Evolutionary conservation across 169 alveolate species (phyloP), one percentile per base, ranked within the genome.

Genomic region (Plasmodium cynomolgi): DNA sequence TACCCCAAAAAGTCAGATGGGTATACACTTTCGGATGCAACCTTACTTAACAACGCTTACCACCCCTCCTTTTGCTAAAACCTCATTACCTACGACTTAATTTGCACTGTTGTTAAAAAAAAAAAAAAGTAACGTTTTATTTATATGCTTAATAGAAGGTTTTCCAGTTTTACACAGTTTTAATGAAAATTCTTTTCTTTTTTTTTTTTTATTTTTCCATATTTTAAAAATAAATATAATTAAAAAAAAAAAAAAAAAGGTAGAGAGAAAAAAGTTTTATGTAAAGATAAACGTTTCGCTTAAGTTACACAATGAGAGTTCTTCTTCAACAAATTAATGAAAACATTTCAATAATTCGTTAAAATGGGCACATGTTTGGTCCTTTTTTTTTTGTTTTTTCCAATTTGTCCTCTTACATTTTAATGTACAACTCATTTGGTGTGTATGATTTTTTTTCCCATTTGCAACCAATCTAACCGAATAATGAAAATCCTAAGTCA

Each of bases 401-500:
- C 37, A 39, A 37, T 47, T 81, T 23, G 37, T 81, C 39, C 8
- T 81, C 81, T 39, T 17, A 26, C 20, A 74, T 2, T 20, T 68
- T 1, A 68, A 68, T 68, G 37, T 20, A 68, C n/a, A 68, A 68
- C 34, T 11, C 37, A 68, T 68, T 20, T 9, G 3, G 37, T 68
- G 41, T 68, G 77, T 68, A 20, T 68, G 34, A 9, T 20, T 68
- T 11, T 37, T 88, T 83, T 91, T 47, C n/a, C 47, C 23, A 1
- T 77, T 74, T 31, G 41, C 23, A 84, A 84, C 58, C 47, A 83
- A n/a, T 74, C 88, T 93, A 93, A 86, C 92, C 96, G 81, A 93
- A 93, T 75, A 93, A 72, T 54, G 92, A 84, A 83, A 93, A 93
- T 54, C 96, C 96, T 83, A 93, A 84, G 77, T 93, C 96, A 73